phyloP scores from a whole-genome alignment of 306 rosid genomes.

The Prunus armeniaca region DNA sequence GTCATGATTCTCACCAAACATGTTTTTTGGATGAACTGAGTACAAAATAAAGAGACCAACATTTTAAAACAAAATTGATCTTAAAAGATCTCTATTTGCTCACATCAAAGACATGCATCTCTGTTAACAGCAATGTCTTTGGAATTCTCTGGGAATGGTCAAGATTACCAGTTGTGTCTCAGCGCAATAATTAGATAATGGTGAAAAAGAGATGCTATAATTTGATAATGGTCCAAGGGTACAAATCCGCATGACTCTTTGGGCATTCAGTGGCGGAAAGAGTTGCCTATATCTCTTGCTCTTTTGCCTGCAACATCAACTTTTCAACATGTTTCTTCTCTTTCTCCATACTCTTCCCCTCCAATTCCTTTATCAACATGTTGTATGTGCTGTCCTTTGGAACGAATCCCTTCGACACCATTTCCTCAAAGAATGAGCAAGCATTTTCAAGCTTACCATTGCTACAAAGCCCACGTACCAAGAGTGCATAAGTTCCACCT shows the following conservation, averaged over 20 bases:
- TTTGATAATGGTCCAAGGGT: too few species aligned
- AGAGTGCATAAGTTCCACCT: slow-evolving; percentile 51
- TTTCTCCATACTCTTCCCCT: slow-evolving; percentile 54
- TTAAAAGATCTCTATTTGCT: neutral
- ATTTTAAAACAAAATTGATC: neutral
- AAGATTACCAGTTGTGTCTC: neutral
- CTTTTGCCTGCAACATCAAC: slow-evolving; percentile 37
- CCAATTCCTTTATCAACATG: slow-evolving; percentile 43
- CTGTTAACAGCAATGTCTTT: neutral
- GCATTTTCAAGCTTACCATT: slow-evolving; percentile 54
- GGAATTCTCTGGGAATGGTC: neutral
- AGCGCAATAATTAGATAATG: neutral
- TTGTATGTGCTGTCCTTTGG: slow-evolving; percentile 34
- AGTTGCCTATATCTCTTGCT: neutral
- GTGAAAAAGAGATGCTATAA: neutral
- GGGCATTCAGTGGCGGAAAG: neutral
- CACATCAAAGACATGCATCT: neutral
- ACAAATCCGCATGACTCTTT: too few species aligned
- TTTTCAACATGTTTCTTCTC: slow-evolving; percentile 51
- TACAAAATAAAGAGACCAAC: neutral
- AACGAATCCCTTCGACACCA: slow-evolving; percentile 34
- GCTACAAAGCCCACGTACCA: slow-evolving; percentile 50
- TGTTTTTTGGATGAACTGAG: neutral
- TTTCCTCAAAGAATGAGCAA: slow-evolving; percentile 56
- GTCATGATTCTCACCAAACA: neutral